Percentiles rank a stretch among this genome's conserved stretches.
Conservation (phyloP, 2,329 filamentous ascomycete species). For the Laburnicola sp. region DNA sequence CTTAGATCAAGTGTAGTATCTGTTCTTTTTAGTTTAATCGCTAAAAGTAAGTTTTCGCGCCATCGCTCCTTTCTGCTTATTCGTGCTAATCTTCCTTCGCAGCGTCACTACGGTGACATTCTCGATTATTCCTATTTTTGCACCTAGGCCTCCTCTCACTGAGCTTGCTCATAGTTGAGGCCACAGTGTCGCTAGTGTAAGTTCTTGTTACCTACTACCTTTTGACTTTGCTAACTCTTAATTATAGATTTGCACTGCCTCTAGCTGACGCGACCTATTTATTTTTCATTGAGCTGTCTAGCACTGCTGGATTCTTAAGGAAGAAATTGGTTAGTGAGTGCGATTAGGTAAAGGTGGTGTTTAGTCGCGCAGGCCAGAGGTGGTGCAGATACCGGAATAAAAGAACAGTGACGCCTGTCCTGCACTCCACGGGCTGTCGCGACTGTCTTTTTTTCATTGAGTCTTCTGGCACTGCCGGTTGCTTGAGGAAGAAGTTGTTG, state of each 20-base stretch:
- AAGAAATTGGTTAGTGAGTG: no score
- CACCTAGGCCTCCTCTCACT: no score
- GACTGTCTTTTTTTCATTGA: conserved; percentile 8
- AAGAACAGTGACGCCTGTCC: conserved; percentile 6
- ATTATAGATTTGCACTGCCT: conserved; percentile 1
- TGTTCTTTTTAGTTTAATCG: conserved; percentile 4
- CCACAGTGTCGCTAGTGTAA: conserved; percentile 9
- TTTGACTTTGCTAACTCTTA: no score
- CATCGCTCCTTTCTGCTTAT: no score
- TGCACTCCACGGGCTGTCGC: conserved; percentile 2
- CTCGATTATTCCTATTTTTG: conserved; percentile 8
- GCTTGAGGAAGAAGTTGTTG: conserved; percentile 8
- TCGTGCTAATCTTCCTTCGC: no score
- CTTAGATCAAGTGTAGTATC: no score
- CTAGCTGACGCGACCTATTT: conserved; percentile 4
- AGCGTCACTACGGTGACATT: conserved; percentile 3
- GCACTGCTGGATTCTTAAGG: not conserved
- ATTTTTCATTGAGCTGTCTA: conserved; percentile 6
- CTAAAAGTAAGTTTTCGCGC: not conserved
- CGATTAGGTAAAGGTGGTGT: no score
- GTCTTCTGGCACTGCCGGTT: not conserved
- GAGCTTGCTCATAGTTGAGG: conserved; percentile 10
- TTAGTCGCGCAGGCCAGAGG: not conserved
- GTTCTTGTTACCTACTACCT: no score
- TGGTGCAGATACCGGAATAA: not conserved